Percentiles rank a stretch among this genome's conserved stretches.
Evolutionary conservation across 345 rosid species (phyloP).

Genomic region (Pugionium dolabratum): DNA sequence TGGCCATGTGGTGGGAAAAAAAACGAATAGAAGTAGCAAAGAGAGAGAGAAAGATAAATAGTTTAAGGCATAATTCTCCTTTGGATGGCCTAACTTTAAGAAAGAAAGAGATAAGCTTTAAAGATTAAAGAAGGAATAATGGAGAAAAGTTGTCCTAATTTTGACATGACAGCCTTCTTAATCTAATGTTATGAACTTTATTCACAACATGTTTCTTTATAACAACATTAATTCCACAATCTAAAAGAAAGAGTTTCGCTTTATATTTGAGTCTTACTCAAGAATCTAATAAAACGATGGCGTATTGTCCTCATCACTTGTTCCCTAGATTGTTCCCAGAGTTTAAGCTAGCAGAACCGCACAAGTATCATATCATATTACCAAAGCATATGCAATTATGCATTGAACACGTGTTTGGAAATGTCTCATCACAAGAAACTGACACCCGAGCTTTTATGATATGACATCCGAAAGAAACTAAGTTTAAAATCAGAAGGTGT

Average conservation of each 20-base stretch:
- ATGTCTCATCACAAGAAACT: conserved; percentile 4
- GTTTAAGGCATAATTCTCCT: conserved; percentile 39
- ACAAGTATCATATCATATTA: conserved; percentile 15
- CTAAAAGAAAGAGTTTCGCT: conserved; percentile 31
- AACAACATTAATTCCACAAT: conserved; percentile 20
- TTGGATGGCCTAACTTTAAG: conserved; percentile 38
- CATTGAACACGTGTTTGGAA: conserved; percentile 10
- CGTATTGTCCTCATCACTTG: conserved; percentile 32
- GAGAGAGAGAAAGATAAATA: conserved; percentile 17
- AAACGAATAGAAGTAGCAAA: conserved; percentile 34
- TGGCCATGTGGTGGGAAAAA: conserved; percentile 35
- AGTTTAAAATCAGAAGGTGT: background rate
- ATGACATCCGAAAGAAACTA: conserved; percentile 4
- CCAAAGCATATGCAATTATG: conserved; percentile 14
- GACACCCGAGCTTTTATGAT: conserved; percentile 11
- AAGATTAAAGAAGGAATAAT: conserved; percentile 39
- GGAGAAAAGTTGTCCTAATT: conserved; percentile 44
- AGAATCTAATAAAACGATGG: conserved; percentile 26
- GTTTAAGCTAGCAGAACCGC: conserved; percentile 19
- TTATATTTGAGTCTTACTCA: conserved; percentile 27
- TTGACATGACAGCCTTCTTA: conserved; percentile 45
- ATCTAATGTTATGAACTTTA: conserved; percentile 34
- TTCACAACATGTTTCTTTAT: conserved; percentile 34
- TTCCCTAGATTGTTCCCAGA: conserved; percentile 22
- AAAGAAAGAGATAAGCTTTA: conserved; percentile 39